phyloP scores from a whole-genome alignment of 2,329 filamentous ascomycete species.

The Coleophoma eucalyptorum region DNA sequence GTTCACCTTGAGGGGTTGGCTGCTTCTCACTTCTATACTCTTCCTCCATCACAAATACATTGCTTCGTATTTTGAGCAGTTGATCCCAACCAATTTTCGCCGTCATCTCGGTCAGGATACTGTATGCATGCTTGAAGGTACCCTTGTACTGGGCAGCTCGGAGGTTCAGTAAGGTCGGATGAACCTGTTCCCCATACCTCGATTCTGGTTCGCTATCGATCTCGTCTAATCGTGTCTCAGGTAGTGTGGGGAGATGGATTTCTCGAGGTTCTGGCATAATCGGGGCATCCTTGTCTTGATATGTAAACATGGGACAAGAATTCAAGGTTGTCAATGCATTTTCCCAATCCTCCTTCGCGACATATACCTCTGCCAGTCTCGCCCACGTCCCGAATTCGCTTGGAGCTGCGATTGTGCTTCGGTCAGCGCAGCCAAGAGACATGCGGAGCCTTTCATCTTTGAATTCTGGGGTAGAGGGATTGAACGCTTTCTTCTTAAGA shows the following conservation, averaged over 20 bases:
- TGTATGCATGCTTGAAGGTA: slow-evolving; percentile 93
- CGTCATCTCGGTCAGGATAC: slow-evolving; percentile 90
- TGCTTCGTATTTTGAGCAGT: slow-evolving; percentile 87
- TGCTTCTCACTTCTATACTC: slow-evolving; percentile 91
- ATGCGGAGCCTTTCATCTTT: slow-evolving; percentile 71
- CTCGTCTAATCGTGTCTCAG: slow-evolving; percentile 89
- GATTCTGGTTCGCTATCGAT: slow-evolving; percentile 89
- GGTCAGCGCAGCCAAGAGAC: slow-evolving; percentile 89
- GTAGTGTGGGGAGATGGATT: slow-evolving; percentile 79
- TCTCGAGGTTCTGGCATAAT: slow-evolving; percentile 90
- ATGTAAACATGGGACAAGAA: slow-evolving; percentile 99
- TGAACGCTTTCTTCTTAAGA: slow-evolving; percentile 75
- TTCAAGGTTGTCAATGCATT: slow-evolving; percentile 92
- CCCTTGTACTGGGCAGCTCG: slow-evolving; percentile 89
- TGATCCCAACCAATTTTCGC: slow-evolving; percentile 98
- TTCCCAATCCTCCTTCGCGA: slow-evolving; percentile 93
- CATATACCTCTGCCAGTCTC: slow-evolving; percentile 86
- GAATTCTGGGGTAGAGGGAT: slow-evolving; percentile 47
- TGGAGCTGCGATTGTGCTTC: slow-evolving; percentile 89
- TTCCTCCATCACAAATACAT: slow-evolving; percentile 99
- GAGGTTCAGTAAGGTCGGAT: slow-evolving; percentile 79
- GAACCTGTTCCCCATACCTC: slow-evolving; percentile 78
- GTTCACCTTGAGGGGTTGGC: slow-evolving; percentile 41
- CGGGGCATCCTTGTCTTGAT: slow-evolving; percentile 96
- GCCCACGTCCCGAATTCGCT: slow-evolving; percentile 99